Evolutionary conservation across 306 rosid species (phyloP).

Genomic region (Quercus alba): DNA sequence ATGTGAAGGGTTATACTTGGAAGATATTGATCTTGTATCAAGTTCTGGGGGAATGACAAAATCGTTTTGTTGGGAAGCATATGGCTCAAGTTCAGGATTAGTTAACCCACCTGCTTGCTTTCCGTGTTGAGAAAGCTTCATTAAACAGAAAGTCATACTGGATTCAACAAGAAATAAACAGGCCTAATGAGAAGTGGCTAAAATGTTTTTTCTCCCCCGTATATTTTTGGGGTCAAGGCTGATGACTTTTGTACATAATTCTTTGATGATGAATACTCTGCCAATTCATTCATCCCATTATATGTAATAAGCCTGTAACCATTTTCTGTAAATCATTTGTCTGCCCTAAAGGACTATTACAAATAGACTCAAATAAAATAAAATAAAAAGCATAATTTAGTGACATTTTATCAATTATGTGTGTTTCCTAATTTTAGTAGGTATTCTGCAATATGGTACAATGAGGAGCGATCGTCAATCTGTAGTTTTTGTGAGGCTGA

Average conservation of each 20-base stretch:
- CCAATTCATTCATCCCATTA: not conserved
- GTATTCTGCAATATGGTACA: not conserved
- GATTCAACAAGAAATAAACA: not conserved
- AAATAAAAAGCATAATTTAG: not conserved
- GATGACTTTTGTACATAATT: not conserved
- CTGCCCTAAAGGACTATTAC: not conserved
- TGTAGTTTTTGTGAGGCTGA: not conserved
- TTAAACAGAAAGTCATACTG: conserved; percentile 34
- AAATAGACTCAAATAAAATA: not conserved
- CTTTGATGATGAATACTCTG: not conserved
- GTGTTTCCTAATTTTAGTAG: not conserved
- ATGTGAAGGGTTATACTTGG: conserved; percentile 59
- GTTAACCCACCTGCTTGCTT: conserved; percentile 61
- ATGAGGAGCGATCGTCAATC: not conserved
- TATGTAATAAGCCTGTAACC: not conserved
- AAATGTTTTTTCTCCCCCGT: not conserved
- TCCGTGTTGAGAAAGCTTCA: conserved; percentile 28
- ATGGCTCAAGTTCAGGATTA: conserved; percentile 56
- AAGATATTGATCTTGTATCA: conserved; percentile 56
- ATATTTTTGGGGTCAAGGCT: not conserved
- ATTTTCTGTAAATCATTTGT: not conserved
- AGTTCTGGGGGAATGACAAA: conserved; percentile 28
- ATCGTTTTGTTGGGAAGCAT: conserved; percentile 78
- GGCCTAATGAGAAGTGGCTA: not conserved
- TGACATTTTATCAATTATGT: not conserved